Conservation (phyloP, 2,329 filamentous ascomycete species). For the Penicillium italicum region DNA sequence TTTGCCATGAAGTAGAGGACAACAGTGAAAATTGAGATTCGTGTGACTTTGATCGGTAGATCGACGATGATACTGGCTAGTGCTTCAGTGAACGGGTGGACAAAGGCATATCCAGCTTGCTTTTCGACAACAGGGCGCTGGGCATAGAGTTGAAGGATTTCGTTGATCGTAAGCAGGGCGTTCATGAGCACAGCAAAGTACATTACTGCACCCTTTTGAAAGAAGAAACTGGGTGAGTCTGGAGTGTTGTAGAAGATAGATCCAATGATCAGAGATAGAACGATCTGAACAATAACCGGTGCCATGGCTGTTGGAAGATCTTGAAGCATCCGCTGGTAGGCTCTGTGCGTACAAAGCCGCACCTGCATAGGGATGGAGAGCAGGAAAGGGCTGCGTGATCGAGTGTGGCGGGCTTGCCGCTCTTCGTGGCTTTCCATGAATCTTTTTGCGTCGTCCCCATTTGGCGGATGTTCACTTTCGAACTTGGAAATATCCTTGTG, state of each 20-base stretch:
- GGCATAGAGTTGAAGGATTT: constrained; percentile 42
- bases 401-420: constrained; percentile 42
- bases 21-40: constrained; percentile 71
- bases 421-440: constrained; percentile 36
- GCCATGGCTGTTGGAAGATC: constrained; percentile 70
- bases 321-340: constrained; percentile 68
- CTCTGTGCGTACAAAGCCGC: constrained; percentile 72
- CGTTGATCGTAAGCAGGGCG: constrained; percentile 57
- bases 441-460: constrained; percentile 24
- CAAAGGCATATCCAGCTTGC: constrained; percentile 30
- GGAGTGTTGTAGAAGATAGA: constrained; percentile 76
- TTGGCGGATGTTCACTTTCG: constrained; percentile 35
- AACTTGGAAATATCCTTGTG: constrained; percentile 39
- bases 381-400: constrained; percentile 62
- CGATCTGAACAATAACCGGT: constrained; percentile 60
- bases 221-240: constrained; percentile 64
- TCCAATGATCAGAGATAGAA: constrained; percentile 71
- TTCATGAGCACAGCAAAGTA: constrained; percentile 87
- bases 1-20: constrained; percentile 83
- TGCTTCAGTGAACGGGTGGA: constrained; percentile 24
- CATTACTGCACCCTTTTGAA: constrained; percentile 68
- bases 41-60: constrained; percentile 72
- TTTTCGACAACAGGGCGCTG: constrained; percentile 30
- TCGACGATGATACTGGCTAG: constrained; percentile 21
- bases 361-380: constrained; percentile 72